Percentiles rank a stretch among this genome's conserved stretches.
Evolutionary conservation across 2,329 filamentous ascomycete species (phyloP).

Genomic region (Paecilomyces sp.): DNA sequence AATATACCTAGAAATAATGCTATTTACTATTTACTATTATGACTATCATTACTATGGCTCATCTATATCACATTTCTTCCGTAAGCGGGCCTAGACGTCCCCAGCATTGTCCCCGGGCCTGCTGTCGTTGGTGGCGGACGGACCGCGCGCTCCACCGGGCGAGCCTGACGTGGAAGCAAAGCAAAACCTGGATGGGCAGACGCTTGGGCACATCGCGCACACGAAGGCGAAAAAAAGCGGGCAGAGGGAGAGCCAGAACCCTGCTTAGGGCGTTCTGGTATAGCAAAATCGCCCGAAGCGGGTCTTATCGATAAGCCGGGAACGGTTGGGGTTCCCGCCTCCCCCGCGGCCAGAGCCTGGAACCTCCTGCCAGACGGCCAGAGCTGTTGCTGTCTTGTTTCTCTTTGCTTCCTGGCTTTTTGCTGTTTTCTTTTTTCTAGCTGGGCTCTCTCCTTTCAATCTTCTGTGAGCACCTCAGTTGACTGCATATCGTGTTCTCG

Average conservation of each 20-base stretch:
- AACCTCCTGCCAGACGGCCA: background rate
- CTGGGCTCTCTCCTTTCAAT: background rate
- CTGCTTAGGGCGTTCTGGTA: background rate
- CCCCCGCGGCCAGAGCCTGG: background rate
- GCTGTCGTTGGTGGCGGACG: background rate
- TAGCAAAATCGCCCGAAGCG: background rate
- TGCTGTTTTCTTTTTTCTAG: background rate
- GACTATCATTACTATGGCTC: too few species aligned
- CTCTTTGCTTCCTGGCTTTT: background rate
- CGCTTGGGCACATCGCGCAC: background rate
- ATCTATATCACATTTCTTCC: too few species aligned
- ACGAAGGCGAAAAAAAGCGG: background rate
- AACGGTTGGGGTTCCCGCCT: background rate
- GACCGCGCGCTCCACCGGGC: background rate
- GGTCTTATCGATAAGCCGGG: background rate
- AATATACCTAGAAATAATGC: background rate
- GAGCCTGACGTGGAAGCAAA: background rate
- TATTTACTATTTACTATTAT: background rate
- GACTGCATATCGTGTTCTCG: background rate
- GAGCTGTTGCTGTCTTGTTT: background rate
- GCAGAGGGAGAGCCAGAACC: background rate
- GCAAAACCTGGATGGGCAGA: background rate
- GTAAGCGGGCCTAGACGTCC: background rate
- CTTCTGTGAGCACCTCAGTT: background rate
- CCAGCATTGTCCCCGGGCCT: background rate